Percentiles rank a stretch among this genome's conserved stretches.
phyloP scores from a whole-genome alignment of 352 stramenopile genomes.

The Globisporangium canariense region DNA sequence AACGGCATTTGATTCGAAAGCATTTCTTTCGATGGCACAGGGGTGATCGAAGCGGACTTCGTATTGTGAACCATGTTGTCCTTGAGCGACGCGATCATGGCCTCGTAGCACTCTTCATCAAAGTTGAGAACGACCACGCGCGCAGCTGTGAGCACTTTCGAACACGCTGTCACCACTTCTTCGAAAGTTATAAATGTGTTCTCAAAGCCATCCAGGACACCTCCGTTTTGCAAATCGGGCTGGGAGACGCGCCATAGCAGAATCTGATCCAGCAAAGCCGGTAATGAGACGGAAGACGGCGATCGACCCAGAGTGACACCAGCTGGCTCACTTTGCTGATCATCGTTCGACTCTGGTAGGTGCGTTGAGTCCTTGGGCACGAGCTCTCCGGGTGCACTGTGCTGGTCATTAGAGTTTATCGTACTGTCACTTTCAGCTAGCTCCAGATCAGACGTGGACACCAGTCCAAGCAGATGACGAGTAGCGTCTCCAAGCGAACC shows the following conservation, averaged over 20 bases:
- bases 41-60: conserved; percentile 8
- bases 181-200: conserved; percentile 48
- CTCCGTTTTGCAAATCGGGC: conserved; percentile 56
- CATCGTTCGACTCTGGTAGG: conserved; percentile 19
- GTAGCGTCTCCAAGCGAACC: conserved; percentile 38
- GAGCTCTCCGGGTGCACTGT: background rate
- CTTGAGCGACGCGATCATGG: conserved; percentile 23
- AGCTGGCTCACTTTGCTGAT: background rate
- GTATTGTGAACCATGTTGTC: conserved; percentile 9
- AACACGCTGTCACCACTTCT: conserved; percentile 36
- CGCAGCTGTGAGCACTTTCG: conserved; percentile 29
- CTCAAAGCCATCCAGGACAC: conserved; percentile 74
- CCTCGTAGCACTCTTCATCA: conserved; percentile 72
- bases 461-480: conserved; percentile 34
- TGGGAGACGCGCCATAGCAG: conserved; percentile 59
- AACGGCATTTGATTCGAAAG: conserved; percentile 11
- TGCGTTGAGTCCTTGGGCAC: conserved; percentile 16
- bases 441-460: conserved; percentile 12
- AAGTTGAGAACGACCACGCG: conserved; percentile 59
- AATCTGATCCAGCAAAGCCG: conserved; percentile 50
- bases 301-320: background rate
- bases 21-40: conserved; percentile 7
- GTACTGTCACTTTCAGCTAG: conserved; percentile 6
- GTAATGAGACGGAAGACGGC: conserved; percentile 17
- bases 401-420: background rate